Evolutionary conservation across 1,139 yeast genomes (phyloP).

Genomic region (Debaryomyces subglobosus): DNA sequence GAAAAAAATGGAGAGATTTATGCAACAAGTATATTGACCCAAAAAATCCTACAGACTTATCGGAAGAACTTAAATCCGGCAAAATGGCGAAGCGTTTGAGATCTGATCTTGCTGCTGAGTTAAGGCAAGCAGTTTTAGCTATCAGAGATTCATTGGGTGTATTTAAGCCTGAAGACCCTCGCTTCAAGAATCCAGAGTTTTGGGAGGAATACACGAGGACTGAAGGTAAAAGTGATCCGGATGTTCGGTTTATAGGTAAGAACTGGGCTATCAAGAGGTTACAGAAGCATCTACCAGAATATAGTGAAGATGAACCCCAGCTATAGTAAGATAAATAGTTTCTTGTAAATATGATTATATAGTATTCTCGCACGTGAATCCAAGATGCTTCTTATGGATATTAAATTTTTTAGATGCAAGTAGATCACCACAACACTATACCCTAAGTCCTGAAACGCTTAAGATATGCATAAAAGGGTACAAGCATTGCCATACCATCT

Average conservation of each 20-base stretch:
- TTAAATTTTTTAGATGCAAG: background rate
- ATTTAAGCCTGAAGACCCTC: conserved; percentile 56
- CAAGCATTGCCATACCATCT: background rate
- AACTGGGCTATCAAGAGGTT: conserved; percentile 80
- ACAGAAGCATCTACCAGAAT: conserved; percentile 58
- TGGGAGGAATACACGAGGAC: conserved; percentile 69
- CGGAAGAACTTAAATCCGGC: conserved; percentile 65
- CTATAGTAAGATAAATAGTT: conserved; percentile 1
- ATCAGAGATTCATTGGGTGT: conserved; percentile 57
- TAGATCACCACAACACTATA: background rate
- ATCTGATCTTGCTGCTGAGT: conserved; percentile 66
- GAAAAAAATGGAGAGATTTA: conserved; percentile 69
- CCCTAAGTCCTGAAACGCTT: background rate
- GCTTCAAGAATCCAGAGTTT: conserved; percentile 68
- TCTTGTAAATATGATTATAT: conserved; percentile 7
- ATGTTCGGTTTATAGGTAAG: conserved; percentile 67
- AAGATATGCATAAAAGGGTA: background rate
- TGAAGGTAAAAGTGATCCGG: conserved; percentile 71
- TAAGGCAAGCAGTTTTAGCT: conserved; percentile 64
- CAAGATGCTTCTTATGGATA: background rate
- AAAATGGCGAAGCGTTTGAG: conserved; percentile 64
- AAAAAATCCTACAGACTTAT: conserved; percentile 57
- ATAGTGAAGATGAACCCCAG: conserved; percentile 20
- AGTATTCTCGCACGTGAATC: conserved; percentile 4
- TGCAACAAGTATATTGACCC: conserved; percentile 57